These are phyloP conservation scores for Pyricularia sp. DNA, from an alignment of 2,329 filamentous ascomycete genomes.

Conservation along the genomic window DNA sequence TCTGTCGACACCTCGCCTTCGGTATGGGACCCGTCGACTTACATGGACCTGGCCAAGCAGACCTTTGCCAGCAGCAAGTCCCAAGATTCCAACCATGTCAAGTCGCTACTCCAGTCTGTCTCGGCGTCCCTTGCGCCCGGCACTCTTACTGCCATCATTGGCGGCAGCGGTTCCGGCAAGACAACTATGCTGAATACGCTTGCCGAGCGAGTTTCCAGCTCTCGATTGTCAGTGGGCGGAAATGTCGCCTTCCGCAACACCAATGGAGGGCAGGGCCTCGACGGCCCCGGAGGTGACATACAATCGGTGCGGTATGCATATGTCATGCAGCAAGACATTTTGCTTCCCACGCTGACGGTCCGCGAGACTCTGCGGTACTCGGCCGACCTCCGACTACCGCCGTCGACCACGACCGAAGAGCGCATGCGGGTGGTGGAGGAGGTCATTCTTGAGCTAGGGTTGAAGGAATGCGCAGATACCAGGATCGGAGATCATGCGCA, in stretches of 20 bases:
- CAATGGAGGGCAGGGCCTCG: constrained; percentile 11
- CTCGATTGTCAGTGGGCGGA: constrained; percentile 50
- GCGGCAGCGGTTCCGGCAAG: constrained; percentile 74
- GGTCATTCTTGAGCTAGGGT: constrained; percentile 64
- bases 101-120: constrained; percentile 52
- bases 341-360: constrained; percentile 65
- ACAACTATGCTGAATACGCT: constrained; percentile 70
- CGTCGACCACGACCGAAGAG: constrained; percentile 53
- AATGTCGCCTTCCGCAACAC: constrained; percentile 42
- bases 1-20: constrained; percentile 50
- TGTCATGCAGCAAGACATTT: constrained; percentile 68
- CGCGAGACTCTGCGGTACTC: constrained; percentile 67
- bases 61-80: constrained; percentile 18
- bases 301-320: constrained; percentile 27
- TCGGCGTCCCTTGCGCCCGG: constrained; percentile 55
- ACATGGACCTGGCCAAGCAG: constrained; percentile 27
- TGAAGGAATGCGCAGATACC: constrained; percentile 71
- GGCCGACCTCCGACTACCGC: constrained; percentile 60
- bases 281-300: constrained; percentile 36
- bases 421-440: constrained; percentile 59
- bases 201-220: constrained; percentile 40
- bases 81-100: constrained; percentile 24
- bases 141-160: constrained; percentile 70
- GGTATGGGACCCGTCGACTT: constrained; percentile 37
- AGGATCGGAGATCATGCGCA: constrained; percentile 59